A percentile compares a stretch with the other conserved stretches of the same genome.
Conservation (phyloP, 2,329 filamentous ascomycete genomes). For the Knufia petricola region DNA sequence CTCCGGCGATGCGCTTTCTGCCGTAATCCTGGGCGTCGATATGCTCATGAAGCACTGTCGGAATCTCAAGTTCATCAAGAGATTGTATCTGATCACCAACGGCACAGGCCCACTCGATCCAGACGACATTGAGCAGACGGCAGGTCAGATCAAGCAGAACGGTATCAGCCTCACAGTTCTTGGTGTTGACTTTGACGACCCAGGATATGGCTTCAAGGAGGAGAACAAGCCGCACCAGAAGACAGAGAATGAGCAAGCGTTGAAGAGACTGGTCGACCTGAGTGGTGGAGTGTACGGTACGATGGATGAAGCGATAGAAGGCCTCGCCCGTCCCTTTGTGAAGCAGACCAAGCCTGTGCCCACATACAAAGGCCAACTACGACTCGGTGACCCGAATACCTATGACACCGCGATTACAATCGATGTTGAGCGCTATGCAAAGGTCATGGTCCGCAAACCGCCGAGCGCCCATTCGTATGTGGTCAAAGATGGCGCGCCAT, state of each 20-base stretch:
- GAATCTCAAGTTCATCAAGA: conserved; percentile 69
- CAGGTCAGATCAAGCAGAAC: conserved; percentile 49
- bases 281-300: conserved; percentile 73
- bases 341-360: conserved; percentile 68
- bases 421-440: conserved; percentile 82
- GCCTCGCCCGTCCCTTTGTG: conserved; percentile 65
- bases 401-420: conserved; percentile 71
- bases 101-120: conserved; percentile 63
- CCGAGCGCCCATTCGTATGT: conserved; percentile 72
- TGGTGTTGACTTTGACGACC: conserved; percentile 90
- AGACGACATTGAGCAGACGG: conserved; percentile 49
- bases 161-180: conserved; percentile 71
- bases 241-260: conserved; percentile 60
- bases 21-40: conserved; percentile 72
- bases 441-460: conserved; percentile 66
- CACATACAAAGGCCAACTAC: conserved; percentile 69
- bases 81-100: conserved; percentile 79
- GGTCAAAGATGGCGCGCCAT: conserved; percentile 28
- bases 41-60: conserved; percentile 76
- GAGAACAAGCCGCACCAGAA: conserved; percentile 69
- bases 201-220: conserved; percentile 83
- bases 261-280: conserved; percentile 56
- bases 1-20: conserved; percentile 73
- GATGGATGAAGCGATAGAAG: conserved; percentile 71
- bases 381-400: conserved; percentile 64